Evolutionary conservation across 2,329 filamentous ascomycete species (phyloP), one percentile per base, ranked within the genome.

Genomic region (Xylariaceae sp.): DNA sequence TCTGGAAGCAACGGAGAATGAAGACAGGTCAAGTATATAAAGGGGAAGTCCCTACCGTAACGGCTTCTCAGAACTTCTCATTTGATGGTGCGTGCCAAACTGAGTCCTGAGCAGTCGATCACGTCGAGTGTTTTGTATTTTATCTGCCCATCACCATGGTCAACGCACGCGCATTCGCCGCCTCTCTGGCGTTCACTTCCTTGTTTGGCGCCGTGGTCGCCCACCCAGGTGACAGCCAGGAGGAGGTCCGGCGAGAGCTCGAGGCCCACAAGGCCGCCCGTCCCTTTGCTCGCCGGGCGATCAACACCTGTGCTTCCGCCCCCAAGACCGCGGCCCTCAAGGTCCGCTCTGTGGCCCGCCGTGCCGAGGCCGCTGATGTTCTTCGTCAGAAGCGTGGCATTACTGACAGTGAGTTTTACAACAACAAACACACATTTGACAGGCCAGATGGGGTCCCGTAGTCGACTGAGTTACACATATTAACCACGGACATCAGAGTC

Each of bases 161-260:
- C 39, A 52, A 51, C 41, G 30, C 54, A 23, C 53, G 46, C 17
- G 33, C 57, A 29, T 7, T 11, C 21, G 41, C 52, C 34, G 51
- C 53, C 44, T 51, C 50, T 23, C 31, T 57, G 41, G 55, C 53
- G 39, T 45, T 44, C 9, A 39, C 45, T 14, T 50, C 48, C 23
- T 38, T 56, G 40, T 36, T 52, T 14, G 50, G 52, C 19, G 36
- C 43, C 24, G 44, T 34, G 5, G 42, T 63, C 24, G 62, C 66
- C 15, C 66, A 68, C 34, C 66, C 65, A 1, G 64, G 64, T 17
- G 57, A 66, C 26, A 49, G 56, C 31, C 40, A 52, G 18, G 56
- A 58, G 40, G 41, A 51, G 18, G 39, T 49, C 16, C 47, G 48
- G 19, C 49, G 53, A 18, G 63, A 67, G 40, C 51, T 60, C 19